Conservation (phyloP, 768 basidiomycete genomes). For the Fistulinella prunicolor region DNA sequence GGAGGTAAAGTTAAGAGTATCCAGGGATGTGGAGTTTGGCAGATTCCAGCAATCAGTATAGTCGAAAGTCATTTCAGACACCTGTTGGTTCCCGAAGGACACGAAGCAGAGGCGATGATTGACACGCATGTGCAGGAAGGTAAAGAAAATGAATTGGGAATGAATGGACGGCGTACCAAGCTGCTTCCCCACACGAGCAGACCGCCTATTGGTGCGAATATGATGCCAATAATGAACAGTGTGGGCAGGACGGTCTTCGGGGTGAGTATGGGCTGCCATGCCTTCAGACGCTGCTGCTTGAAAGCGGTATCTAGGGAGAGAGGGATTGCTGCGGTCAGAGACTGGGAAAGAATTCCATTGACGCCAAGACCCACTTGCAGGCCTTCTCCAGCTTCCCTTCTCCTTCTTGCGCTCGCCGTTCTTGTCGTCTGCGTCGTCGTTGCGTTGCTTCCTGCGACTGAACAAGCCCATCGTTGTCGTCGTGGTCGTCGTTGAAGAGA, state of each 20-base stretch:
- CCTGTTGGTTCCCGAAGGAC: slow-evolving; percentile 38
- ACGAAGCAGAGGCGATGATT: neutral
- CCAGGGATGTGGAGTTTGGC: slow-evolving; percentile 34
- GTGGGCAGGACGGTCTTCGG: slow-evolving; percentile 97
- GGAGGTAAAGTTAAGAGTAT: slow-evolving; percentile 38
- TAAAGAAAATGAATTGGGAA: slow-evolving; percentile 21
- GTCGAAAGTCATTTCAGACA: slow-evolving; percentile 92
- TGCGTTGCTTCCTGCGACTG: slow-evolving; percentile 47
- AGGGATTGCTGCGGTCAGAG: slow-evolving; percentile 14
- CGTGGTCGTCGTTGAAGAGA: slow-evolving; percentile 9
- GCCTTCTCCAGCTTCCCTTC: slow-evolving; percentile 78
- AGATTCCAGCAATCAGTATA: slow-evolving; percentile 88
- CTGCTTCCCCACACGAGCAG: slow-evolving; percentile 89
- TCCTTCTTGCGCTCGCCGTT: slow-evolving; percentile 65
- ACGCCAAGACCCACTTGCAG: slow-evolving; percentile 62
- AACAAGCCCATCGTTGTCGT: slow-evolving; percentile 51
- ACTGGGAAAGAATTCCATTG: slow-evolving; percentile 3
- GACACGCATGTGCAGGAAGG: slow-evolving; percentile 1
- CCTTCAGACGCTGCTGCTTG: slow-evolving; percentile 99
- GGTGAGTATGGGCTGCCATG: slow-evolving; percentile 99
- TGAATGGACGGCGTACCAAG: slow-evolving; percentile 41
- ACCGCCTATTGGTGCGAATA: slow-evolving; percentile 96
- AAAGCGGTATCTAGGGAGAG: slow-evolving; percentile 81
- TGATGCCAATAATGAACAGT: slow-evolving; percentile 88
- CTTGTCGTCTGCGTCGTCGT: slow-evolving; percentile 37